Evolutionary conservation across 2,329 filamentous ascomycete genomes (phyloP), one percentile per base, ranked within the genome.

Genomic region (Podosphaera fusca): DNA sequence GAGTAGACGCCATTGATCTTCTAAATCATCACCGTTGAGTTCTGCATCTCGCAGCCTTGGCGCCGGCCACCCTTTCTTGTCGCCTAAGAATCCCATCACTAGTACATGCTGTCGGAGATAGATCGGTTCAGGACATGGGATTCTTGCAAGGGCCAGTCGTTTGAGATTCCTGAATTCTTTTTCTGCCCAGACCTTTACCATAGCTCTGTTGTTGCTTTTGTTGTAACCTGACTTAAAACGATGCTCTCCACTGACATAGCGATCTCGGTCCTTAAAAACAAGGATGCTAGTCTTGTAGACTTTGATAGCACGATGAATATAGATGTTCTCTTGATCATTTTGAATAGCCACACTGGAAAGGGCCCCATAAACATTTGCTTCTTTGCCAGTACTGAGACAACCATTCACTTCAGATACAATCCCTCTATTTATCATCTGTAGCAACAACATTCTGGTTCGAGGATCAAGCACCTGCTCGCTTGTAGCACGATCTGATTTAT

Each of bases 161-260:
- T 87, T 82, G 65, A 98, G 71, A 70, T 98, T 98, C 47, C 92
- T 80, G 73, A 94, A 94, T 71, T 98, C 92, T 72, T 98, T 98
- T 72, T 98, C 90, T 0, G 94, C 94, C 92, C 92, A 98, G 31
- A 95, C 75, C 70, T 95, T 94, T 63, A 98, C 90, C 90, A 96
- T 96, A 63, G 90, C 88, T 54, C 89, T 80, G 72, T 88, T 95
- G 71, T 88, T 94, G 62, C 85, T 85, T 74, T 95, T 96, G 71
- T 90, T 92, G 68, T 90, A 92, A 55, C 90, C 90, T 60, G 81
- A 77, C 63, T 87, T 80, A 74, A 98, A 98, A 31, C 92, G 78
- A 71, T 89, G 88, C 71, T 98, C 92, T 62, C 92, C 92, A 0
- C 84, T 85, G 60, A 98, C 92, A 70, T 98, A 98, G 65, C 88